Evolutionary conservation across 1,284 basidiomycete species (phyloP).

Genomic region (Malassezia arunalokei): DNA sequence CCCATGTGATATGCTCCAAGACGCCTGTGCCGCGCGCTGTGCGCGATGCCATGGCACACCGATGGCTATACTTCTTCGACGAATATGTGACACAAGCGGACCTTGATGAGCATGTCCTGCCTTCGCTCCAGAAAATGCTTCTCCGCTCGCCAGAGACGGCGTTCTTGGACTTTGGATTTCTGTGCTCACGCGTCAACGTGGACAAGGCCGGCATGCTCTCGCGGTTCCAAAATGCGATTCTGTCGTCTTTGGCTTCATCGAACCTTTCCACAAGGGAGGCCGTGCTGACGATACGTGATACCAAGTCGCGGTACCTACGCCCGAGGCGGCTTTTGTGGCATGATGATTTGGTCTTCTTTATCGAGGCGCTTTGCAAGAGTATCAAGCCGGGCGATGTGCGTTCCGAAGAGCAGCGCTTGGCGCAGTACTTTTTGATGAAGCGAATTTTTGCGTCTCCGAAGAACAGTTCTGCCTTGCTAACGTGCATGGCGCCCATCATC

Average conservation of each 20-base stretch:
- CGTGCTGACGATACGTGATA: neutral
- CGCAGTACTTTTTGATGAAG: neutral
- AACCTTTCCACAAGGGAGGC: slow-evolving; percentile 21
- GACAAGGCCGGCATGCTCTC: neutral
- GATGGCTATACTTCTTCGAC: slow-evolving; percentile 21
- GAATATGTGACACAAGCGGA: slow-evolving; percentile 23
- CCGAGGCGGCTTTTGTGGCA: slow-evolving; percentile 6
- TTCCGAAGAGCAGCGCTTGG: slow-evolving; percentile 10
- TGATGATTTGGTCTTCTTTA: slow-evolving; percentile 15
- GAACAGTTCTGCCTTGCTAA: slow-evolving; percentile 18
- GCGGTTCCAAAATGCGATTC: slow-evolving; percentile 19
- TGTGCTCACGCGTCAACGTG: slow-evolving; percentile 11
- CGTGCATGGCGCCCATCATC: slow-evolving; percentile 25
- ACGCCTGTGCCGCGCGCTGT: slow-evolving; percentile 20
- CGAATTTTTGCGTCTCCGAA: neutral
- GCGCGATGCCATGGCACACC: slow-evolving; percentile 18
- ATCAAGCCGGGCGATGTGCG: slow-evolving; percentile 5
- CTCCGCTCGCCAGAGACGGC: slow-evolving; percentile 38
- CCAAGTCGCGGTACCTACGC: neutral
- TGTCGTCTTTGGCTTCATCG: slow-evolving; percentile 22
- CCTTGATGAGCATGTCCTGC: slow-evolving; percentile 24
- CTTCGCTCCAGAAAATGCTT: slow-evolving; percentile 40
- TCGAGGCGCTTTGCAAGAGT: slow-evolving; percentile 14
- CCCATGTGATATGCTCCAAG: slow-evolving; percentile 33
- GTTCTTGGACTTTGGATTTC: slow-evolving; percentile 20